Conservation (phyloP, 805 yeast species). For the Sugiyamaella mastotermitis region DNA sequence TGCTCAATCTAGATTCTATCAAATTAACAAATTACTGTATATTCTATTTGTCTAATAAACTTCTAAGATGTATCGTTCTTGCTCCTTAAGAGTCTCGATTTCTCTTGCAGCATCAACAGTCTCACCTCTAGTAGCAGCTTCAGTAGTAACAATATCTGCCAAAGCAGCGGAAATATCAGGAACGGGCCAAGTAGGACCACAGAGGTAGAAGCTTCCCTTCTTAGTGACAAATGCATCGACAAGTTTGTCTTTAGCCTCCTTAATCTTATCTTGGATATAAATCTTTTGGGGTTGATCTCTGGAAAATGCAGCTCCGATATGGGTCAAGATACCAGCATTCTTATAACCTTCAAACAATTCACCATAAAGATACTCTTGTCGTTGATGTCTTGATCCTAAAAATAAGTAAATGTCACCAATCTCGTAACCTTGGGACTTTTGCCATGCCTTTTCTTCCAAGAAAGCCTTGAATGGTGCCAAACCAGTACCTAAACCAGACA, state of each 20-base stretch:
- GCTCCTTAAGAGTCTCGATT: slow-evolving; percentile 90
- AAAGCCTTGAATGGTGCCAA: slow-evolving; percentile 98
- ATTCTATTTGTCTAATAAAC: slow-evolving; percentile 54
- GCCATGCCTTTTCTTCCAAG: slow-evolving; percentile 92
- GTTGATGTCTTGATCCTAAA: slow-evolving; percentile 91
- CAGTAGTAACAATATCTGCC: slow-evolving; percentile 68
- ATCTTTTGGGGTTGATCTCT: slow-evolving; percentile 95
- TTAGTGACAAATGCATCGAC: slow-evolving; percentile 72
- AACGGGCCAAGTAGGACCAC: slow-evolving; percentile 99
- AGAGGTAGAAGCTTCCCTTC: slow-evolving; percentile 86
- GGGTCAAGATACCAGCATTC: slow-evolving; percentile 87
- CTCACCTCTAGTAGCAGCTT: slow-evolving; percentile 62
- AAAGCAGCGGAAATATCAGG: slow-evolving; percentile 91
- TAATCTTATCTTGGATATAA: slow-evolving; percentile 89
- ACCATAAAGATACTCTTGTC: slow-evolving; percentile 93
- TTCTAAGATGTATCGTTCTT: slow-evolving; percentile 85
- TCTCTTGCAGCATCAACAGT: slow-evolving; percentile 67
- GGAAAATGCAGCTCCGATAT: slow-evolving; percentile 95
- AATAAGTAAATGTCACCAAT: slow-evolving; percentile 85
- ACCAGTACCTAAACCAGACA: slow-evolving; percentile 98
- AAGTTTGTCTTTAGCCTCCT: slow-evolving; percentile 65
- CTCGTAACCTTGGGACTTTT: slow-evolving; percentile 77
- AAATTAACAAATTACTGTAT: too few species aligned
- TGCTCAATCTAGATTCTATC: not conserved
- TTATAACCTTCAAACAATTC: slow-evolving; percentile 96